Conservation (phyloP, 1,139 yeast species). For the Saccharomyces pastorianus region DNA sequence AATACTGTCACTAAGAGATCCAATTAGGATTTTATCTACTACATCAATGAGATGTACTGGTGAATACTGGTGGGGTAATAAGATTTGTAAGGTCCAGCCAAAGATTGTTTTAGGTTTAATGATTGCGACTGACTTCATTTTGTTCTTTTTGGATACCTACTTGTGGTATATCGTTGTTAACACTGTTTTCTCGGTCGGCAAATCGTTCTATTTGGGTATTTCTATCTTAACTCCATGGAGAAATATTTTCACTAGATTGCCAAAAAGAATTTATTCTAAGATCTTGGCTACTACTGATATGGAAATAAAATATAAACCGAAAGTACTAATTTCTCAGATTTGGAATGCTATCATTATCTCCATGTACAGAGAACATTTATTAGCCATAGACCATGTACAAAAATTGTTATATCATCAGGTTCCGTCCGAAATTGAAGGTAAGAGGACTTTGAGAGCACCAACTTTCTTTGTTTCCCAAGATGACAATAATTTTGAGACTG, state of each 20-base stretch:
- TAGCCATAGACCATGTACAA: slow-evolving; percentile 97
- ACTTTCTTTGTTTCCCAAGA: slow-evolving; percentile 97
- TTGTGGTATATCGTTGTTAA: slow-evolving; percentile 97
- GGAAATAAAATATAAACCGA: slow-evolving; percentile 98
- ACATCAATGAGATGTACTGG: slow-evolving; percentile 73
- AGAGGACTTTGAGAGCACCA: slow-evolving; percentile 96
- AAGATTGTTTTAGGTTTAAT: slow-evolving; percentile 84
- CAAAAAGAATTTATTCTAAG: slow-evolving; percentile 97
- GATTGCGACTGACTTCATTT: slow-evolving; percentile 83
- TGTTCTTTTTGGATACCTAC: slow-evolving; percentile 96
- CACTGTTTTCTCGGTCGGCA: slow-evolving; percentile 91
- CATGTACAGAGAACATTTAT: slow-evolving; percentile 94
- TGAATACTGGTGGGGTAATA: slow-evolving; percentile 78
- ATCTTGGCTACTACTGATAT: slow-evolving; percentile 95
- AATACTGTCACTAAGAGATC: slow-evolving; percentile 86
- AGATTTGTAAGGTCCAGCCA: slow-evolving; percentile 76
- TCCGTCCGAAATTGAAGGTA: slow-evolving; percentile 94
- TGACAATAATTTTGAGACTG: slow-evolving; percentile 89
- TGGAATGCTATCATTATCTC: slow-evolving; percentile 98
- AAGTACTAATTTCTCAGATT: slow-evolving; percentile 93
- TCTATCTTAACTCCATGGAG: slow-evolving; percentile 99
- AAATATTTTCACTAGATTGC: slow-evolving; percentile 93
- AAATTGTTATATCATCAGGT: slow-evolving; percentile 94
- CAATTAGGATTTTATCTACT: slow-evolving; percentile 65
- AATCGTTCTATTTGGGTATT: slow-evolving; percentile 96